Conservation (phyloP, 805 yeast genomes). For the Spathaspora arborariae region DNA sequence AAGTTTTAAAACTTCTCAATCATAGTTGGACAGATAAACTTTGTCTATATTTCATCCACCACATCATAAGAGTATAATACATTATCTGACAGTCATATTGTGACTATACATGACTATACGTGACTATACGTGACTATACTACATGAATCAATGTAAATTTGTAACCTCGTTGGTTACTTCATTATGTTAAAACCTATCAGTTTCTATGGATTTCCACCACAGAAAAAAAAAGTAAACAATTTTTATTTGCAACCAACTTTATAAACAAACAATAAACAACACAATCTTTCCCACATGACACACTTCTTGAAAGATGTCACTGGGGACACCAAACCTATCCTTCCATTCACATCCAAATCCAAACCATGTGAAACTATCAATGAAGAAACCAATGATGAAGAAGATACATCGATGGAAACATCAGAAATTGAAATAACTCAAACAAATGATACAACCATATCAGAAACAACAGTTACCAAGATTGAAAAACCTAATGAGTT, state of each 20-base stretch:
- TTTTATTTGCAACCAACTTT: background rate
- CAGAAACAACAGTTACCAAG: background rate
- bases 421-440: background rate
- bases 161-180: too few species aligned
- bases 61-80: too few species aligned
- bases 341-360: background rate
- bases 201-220: background rate
- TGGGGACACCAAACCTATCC: background rate
- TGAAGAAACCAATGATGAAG: background rate
- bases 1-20: too few species aligned
- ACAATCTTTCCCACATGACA: background rate
- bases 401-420: background rate
- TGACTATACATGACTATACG: too few species aligned
- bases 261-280: background rate
- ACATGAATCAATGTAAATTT: too few species aligned
- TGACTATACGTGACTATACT: too few species aligned
- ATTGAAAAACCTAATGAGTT: background rate
- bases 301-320: conserved; percentile 1
- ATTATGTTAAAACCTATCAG: too few species aligned
- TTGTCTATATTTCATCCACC: too few species aligned
- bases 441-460: background rate
- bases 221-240: background rate
- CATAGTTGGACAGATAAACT: too few species aligned
- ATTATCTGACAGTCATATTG: too few species aligned
- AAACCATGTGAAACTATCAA: too few species aligned